Evolutionary conservation across 805 yeast genomes (phyloP).

Genomic region (Blastobotrys robertii): DNA sequence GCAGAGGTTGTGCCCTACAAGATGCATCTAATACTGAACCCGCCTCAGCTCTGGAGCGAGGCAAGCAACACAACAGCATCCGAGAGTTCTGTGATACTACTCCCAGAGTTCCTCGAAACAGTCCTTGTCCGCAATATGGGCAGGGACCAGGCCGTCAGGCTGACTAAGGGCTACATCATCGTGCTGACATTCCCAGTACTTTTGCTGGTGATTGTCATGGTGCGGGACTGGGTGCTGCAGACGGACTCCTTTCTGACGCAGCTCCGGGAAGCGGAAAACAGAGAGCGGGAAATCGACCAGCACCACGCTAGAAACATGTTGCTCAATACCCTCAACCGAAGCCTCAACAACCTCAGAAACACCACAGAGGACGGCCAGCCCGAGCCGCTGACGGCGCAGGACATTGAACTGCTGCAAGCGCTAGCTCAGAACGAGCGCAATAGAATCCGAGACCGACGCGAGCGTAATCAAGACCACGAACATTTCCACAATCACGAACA

Average conservation of each 20-base stretch:
- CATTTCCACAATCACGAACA: too few species aligned
- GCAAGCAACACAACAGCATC: too few species aligned
- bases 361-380: too few species aligned
- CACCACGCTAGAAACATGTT: constrained; percentile 3
- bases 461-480: too few species aligned
- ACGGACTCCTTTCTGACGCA: constrained; percentile 19
- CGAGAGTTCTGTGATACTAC: constrained; percentile 1
- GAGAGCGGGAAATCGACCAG: constrained; percentile 14
- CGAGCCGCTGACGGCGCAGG: too few species aligned
- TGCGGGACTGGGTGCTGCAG: constrained; percentile 28
- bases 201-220: constrained; percentile 33
- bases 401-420: too few species aligned
- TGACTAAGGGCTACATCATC: constrained; percentile 23
- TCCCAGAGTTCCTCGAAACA: constrained; percentile 4
- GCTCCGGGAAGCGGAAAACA: constrained; percentile 6
- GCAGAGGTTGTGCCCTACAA: constrained; percentile 16
- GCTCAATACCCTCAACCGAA: not conserved
- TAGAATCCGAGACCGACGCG: too few species aligned
- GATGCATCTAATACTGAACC: not conserved
- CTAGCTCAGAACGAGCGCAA: too few species aligned
- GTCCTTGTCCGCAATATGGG: too few species aligned
- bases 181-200: constrained; percentile 20
- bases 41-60: too few species aligned
- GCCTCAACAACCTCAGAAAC: too few species aligned
- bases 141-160: too few species aligned